A percentile compares a stretch with the other conserved stretches of the same genome.
Evolutionary conservation across 2,329 filamentous ascomycete species (phyloP).

Genomic region (Penicillium sp.): DNA sequence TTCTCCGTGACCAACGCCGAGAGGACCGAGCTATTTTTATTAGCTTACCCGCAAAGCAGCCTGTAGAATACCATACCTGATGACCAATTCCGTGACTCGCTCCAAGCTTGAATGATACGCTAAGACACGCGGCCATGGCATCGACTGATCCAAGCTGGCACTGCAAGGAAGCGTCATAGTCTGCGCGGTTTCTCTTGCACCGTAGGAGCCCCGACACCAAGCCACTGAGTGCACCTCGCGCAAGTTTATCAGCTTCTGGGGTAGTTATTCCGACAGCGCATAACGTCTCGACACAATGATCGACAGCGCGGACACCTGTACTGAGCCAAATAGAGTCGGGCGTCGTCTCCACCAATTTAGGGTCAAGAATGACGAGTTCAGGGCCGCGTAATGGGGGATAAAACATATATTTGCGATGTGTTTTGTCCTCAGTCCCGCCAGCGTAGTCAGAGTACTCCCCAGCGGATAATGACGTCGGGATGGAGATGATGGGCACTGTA

Average conservation of each 20-base stretch:
- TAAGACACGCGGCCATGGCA: neutral
- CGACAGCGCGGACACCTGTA: neutral
- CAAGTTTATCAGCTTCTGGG: neutral
- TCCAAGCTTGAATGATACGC: neutral
- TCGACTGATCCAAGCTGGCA: neutral
- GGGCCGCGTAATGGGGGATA: neutral
- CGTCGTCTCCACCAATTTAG: neutral
- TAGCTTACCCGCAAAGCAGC: neutral
- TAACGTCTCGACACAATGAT: constrained; percentile 2
- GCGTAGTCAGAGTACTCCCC: constrained; percentile 1
- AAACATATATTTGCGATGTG: neutral
- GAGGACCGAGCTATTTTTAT: neutral
- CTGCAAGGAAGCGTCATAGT: neutral
- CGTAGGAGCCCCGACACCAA: neutral
- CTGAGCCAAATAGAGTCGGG: neutral
- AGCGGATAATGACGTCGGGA: constrained; percentile 1
- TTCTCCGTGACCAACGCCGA: constrained; percentile 1
- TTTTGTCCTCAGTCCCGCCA: neutral
- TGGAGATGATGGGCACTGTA: neutral
- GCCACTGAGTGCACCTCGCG: neutral
- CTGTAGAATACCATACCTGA: neutral
- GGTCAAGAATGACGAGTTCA: constrained; percentile 1
- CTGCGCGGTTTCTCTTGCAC: neutral
- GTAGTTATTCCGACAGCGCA: neutral
- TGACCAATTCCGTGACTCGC: constrained; percentile 2